Percentiles rank a stretch among this genome's conserved stretches.
Conservation (phyloP, 257 asterid species). For the Ilex aquifolium region DNA sequence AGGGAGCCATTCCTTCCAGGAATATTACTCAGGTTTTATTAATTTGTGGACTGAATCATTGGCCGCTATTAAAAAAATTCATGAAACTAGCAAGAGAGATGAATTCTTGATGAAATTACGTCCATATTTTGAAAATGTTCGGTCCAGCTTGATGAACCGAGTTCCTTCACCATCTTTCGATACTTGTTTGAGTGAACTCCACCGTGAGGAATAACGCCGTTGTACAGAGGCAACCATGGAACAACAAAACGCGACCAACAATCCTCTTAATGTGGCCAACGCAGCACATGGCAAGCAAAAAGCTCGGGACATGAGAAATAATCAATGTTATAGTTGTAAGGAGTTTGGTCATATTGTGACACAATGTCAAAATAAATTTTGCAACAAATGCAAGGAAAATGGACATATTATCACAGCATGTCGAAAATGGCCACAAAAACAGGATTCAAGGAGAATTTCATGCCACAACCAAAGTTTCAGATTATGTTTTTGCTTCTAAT, state of each 20-base stretch:
- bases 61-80: too few relatives aligned
- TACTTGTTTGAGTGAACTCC: neutral
- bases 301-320: neutral
- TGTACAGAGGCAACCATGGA: neutral
- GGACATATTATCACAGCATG: neutral
- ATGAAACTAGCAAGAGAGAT: neutral
- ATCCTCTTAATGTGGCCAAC: neutral
- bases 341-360: too few relatives aligned
- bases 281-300: neutral
- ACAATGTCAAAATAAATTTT: neutral
- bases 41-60: neutral
- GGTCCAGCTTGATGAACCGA: neutral
- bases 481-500: too few relatives aligned
- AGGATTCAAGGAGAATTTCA: too few relatives aligned
- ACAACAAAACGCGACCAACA: neutral
- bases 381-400: neutral
- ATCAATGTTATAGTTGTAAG: neutral
- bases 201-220: neutral
- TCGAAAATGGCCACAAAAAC: neutral
- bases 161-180: neutral
- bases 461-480: neutral
- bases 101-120: neutral
- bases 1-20: neutral
- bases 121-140: neutral
- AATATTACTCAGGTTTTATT: neutral